These are phyloP conservation scores for Verbena officinalis DNA, from an alignment of 257 asterid genomes.

Conservation along the genomic window DNA sequence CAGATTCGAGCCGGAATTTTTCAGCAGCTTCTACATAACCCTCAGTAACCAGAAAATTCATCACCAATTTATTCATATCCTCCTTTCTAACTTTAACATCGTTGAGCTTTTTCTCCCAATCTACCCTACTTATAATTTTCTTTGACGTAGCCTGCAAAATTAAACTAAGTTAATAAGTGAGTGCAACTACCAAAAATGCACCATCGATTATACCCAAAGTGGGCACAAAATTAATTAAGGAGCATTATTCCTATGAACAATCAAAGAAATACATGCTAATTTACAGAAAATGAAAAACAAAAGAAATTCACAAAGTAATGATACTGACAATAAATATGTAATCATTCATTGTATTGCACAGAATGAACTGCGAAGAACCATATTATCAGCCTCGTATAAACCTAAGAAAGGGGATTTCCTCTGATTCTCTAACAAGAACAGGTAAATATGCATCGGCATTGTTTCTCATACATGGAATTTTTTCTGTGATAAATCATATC, in stretches of 20 bases:
- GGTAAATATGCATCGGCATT: not conserved
- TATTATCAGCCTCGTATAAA: not conserved
- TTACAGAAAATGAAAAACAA: not conserved
- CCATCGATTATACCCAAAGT: not conserved
- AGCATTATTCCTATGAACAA: not conserved
- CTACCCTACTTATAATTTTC: slow-evolving; percentile 67
- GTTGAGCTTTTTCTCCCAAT: slow-evolving; percentile 74
- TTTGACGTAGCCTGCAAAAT: slow-evolving; percentile 58
- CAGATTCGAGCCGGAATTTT: slow-evolving; percentile 72
- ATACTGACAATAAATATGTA: not conserved
- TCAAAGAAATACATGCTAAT: not conserved
- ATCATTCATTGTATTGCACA: slow-evolving; percentile 12
- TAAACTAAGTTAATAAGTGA: slow-evolving; percentile 19
- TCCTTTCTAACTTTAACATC: slow-evolving; percentile 64
- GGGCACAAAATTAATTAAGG: not conserved
- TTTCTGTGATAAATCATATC: not conserved
- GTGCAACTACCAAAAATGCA: not conserved
- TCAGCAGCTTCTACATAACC: slow-evolving; percentile 85
- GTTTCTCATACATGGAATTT: not conserved
- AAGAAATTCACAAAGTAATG: not conserved
- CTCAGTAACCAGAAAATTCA: slow-evolving; percentile 85
- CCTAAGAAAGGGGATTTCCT: not conserved
- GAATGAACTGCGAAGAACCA: slow-evolving; percentile 11
- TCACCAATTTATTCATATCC: slow-evolving; percentile 80
- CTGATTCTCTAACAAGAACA: slow-evolving; percentile 15